Evolutionary conservation across 179 eudicot genomes (phyloP), one percentile per base, ranked within the genome.

Genomic region (Beta macrorhiza): DNA sequence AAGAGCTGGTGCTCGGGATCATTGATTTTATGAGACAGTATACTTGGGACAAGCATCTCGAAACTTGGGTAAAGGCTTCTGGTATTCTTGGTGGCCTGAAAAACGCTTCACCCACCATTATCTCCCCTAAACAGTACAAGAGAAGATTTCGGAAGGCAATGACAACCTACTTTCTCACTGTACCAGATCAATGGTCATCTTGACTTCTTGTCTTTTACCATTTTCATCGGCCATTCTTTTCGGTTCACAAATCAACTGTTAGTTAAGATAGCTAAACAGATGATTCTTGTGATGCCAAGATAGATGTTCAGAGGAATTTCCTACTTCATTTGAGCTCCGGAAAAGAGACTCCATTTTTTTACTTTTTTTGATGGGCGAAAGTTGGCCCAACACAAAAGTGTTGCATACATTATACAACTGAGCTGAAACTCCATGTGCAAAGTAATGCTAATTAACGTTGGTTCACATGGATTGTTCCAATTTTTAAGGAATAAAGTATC

Each of bases 41-140:
- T 67, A 97, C 99, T 4, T 97, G 99, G 99, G 99, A 97, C 84
- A 95, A 97, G 90, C 99, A 97, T 84, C 89, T 97, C 16, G 99
- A 97, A 93, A 97, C 99, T 13, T 97, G 99, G 99, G 99, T 94
- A 7, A 97, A 97, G 87, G 97, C 98, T 51, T 92, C 99, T 7
- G 99, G 99, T 64, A 89, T 97, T 69, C 90, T 97, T 0, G 99
- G 98, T 4, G 98, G 99, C n/a, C 91, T 93, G 2, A 97, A 88
- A 84, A 93, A 93, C 42, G 91, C 90, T 53, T 88, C 97, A 12
- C 99, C 99, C 8, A 95, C 99, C 44, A 93, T 97, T 59, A 81
- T 97, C 78, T 97, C 99, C 63, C 99, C 99, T 0, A 91, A 88
- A 79, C 95, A 94, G 82, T 97, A 97, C 91, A 97, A 97, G 90